Evolutionary conservation across 306 rosid species (phyloP).

Genomic region (Acacia confusa): DNA sequence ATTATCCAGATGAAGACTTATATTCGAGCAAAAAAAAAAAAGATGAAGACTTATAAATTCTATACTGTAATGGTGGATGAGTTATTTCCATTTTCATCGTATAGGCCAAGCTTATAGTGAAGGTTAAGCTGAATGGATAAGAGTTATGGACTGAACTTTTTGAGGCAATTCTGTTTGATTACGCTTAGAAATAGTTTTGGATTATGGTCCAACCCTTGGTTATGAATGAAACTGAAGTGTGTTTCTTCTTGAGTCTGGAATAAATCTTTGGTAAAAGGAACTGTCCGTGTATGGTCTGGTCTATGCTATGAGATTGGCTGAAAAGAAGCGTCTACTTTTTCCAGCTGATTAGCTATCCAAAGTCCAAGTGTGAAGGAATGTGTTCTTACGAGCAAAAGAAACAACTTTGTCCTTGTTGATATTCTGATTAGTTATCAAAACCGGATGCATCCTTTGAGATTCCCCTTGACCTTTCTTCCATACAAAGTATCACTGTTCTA

Average conservation of each 20-base stretch:
- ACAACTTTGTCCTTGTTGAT: neutral
- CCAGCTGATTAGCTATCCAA: neutral
- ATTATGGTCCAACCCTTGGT: neutral
- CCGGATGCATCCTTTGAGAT: neutral
- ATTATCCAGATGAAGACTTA: neutral
- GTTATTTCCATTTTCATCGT: neutral
- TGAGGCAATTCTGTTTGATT: slow-evolving; percentile 6
- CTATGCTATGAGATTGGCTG: neutral
- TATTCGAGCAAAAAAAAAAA: too few relatives aligned
- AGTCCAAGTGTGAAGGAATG: slow-evolving; percentile 5
- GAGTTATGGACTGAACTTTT: neutral
- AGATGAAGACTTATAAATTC: neutral
- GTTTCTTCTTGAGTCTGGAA: neutral
- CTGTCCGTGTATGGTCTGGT: neutral
- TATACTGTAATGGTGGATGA: neutral
- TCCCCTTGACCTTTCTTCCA: neutral
- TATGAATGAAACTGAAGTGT: slow-evolving; percentile 3
- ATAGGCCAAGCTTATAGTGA: neutral
- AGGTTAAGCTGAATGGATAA: neutral
- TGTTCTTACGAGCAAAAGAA: neutral
- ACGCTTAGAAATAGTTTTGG: neutral
- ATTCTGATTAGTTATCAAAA: neutral
- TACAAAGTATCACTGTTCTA: neutral
- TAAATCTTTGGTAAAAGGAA: neutral
- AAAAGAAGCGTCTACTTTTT: neutral